Base-by-base conservation (phyloP, 116 monocot genomes). In the Zostera marina region DNA sequence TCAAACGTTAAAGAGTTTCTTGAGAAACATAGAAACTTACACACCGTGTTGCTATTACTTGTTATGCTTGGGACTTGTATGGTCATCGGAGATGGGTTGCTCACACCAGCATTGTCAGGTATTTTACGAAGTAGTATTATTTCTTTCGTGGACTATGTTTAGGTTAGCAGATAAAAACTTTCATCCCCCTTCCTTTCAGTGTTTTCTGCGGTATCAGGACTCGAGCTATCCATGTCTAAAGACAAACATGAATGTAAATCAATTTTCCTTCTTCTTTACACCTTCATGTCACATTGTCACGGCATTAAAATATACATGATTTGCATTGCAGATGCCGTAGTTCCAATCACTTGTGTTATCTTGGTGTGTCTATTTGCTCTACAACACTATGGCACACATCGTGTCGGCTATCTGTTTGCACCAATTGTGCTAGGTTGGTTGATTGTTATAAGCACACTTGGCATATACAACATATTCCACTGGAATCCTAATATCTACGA, bases 31-130 rank as follows among this genome's bases (percentile, higher is more conserved):
- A 93, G 75, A 65, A 81, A 84, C 22, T 62, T 93, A 67, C 93
- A 87, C 52, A 77, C 65, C 44, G 74, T 68, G n/a, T 63, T 93
- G 44, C 70, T 93, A 19, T 42, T 84, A 8, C 75, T 93, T 52
- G 93, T 93, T 52, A 81, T 93, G 93, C 79, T 93, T 60, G 93
- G 93, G 51, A 93, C 93, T 61, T 93, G 93, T 58, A 93, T 93
- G 93, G 88, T 93, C 16, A 93, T 93, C 68, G 93, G 93, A 47
- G 93, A 93, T 72, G 93, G 93, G 42, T 81, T 88, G 41, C 84
- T 93, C 24, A 76, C 76, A 54, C 76, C 76, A 13, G 71, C 71
- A 16, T 63, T 76, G 39, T 76, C 76, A 63, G 62, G 61, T 66
- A 43, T 38, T 41, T 19, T n/a, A n/a, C n/a, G n/a, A n/a, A n/a